Conservation (phyloP, 495 filamentous ascomycete species). For the Tuber microsphaerosporum region DNA sequence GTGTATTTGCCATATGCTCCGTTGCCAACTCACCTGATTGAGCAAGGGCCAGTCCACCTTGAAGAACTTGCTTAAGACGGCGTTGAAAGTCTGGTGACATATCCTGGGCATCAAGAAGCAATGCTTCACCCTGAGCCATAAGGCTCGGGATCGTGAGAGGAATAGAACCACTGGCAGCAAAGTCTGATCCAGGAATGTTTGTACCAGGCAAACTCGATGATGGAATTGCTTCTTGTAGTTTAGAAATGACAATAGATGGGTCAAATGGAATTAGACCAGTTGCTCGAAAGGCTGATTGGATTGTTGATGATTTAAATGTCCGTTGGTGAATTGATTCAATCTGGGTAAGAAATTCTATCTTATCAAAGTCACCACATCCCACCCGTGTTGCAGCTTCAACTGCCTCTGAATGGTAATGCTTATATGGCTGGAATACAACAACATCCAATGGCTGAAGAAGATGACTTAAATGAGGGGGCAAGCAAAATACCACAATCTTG, state of each 20-base stretch:
- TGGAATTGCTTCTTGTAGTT: neutral
- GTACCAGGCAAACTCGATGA: too few relatives aligned
- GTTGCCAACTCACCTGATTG: too few relatives aligned
- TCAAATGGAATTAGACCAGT: conserved; percentile 23
- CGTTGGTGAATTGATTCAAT: conserved; percentile 11
- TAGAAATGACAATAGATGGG: neutral
- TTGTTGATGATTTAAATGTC: conserved; percentile 14
- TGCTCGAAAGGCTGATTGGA: conserved; percentile 7
- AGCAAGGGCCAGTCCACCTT: too few relatives aligned
- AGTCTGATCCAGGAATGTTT: too few relatives aligned
- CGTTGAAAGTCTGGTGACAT: too few relatives aligned
- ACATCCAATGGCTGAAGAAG: conserved; percentile 18
- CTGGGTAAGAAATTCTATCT: conserved; percentile 33
- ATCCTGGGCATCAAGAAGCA: too few relatives aligned
- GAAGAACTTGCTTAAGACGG: too few relatives aligned
- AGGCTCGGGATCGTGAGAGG: too few relatives aligned
- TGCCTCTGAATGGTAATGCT: conserved; percentile 26
- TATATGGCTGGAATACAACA: conserved; percentile 30
- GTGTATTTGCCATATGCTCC: too few relatives aligned
- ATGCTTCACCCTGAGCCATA: too few relatives aligned
- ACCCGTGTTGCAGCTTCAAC: conserved; percentile 25
- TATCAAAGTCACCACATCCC: conserved; percentile 23
- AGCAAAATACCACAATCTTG: conserved; percentile 13
- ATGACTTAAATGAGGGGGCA: neutral
- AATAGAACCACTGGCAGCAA: too few relatives aligned